Percentiles rank a stretch among this genome's conserved stretches.
These are phyloP conservation scores for Zygnema cylindricum DNA, from an alignment of 139 green algal genomes.

Conservation along the genomic window DNA sequence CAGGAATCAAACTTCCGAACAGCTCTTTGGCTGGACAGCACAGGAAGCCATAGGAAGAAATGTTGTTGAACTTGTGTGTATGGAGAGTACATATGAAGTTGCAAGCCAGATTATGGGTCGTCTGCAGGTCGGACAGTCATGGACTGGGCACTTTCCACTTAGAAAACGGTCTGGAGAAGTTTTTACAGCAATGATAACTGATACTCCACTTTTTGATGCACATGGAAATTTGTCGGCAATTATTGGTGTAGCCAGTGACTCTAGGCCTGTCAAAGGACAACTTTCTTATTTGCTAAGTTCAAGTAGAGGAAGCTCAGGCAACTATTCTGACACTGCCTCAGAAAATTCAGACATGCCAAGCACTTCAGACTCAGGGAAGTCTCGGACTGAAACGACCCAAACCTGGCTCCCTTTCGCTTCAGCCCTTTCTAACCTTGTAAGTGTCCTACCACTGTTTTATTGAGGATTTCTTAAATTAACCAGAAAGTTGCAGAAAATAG, in stretches of 20 bases:
- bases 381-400: background rate
- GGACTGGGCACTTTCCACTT: slow-evolving; percentile 38
- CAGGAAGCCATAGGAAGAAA: slow-evolving; percentile 44
- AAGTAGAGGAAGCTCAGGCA: background rate
- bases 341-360: background rate
- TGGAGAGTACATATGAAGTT: slow-evolving; percentile 26
- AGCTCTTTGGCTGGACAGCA: slow-evolving; percentile 29
- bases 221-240: slow-evolving; percentile 16
- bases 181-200: slow-evolving; percentile 49
- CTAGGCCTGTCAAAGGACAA: slow-evolving; percentile 4
- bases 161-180: slow-evolving; percentile 13
- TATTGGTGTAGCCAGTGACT: slow-evolving; percentile 30
- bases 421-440: slow-evolving; percentile 14
- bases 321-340: background rate
- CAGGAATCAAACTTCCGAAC: slow-evolving; percentile 26
- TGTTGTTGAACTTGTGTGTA: slow-evolving; percentile 12
- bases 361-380: background rate
- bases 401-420: slow-evolving; percentile 18
- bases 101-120: slow-evolving; percentile 23
- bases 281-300: background rate
- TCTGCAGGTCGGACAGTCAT: slow-evolving; percentile 9
- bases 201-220: slow-evolving; percentile 18
- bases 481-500: no score
- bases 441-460: no score
- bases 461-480: no score